These are phyloP conservation scores for Pseudogymnoascus pannorum DNA, from an alignment of 2,329 filamentous ascomycete genomes.

Conservation along the genomic window DNA sequence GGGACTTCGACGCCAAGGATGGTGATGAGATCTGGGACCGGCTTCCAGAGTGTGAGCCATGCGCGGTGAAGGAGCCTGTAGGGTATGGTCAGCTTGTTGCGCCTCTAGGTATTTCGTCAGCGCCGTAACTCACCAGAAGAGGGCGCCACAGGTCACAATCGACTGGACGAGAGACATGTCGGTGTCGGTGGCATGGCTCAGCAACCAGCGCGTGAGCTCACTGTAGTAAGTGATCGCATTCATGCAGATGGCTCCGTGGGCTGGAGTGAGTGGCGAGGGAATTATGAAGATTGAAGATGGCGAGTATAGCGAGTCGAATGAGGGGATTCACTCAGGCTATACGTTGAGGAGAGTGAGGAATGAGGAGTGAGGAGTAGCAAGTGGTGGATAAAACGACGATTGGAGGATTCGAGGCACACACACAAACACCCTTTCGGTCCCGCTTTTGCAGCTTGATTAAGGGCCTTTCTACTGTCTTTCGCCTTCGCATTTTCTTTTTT, in stretches of 20 bases:
- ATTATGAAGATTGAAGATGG: neutral
- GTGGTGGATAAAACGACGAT: conserved; percentile 5
- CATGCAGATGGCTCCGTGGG: conserved; percentile 23
- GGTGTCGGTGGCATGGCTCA: conserved; percentile 27
- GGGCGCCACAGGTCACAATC: conserved; percentile 26
- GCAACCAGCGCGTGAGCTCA: conserved; percentile 27
- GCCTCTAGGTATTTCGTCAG: neutral
- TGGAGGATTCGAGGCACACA: neutral
- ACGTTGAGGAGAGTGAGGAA: neutral
- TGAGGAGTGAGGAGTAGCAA: neutral
- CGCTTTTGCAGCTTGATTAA: conserved; percentile 7
- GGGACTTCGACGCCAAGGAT: conserved; percentile 93
- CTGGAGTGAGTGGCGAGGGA: neutral
- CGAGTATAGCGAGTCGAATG: neutral
- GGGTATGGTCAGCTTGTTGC: neutral
- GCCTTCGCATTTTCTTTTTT: conserved; percentile 8
- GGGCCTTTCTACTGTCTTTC: neutral
- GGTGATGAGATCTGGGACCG: conserved; percentile 81
- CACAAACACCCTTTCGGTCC: conserved; percentile 5
- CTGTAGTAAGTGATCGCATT: conserved; percentile 26
- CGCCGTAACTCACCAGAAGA: conserved; percentile 24
- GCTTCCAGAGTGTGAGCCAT: conserved; percentile 82
- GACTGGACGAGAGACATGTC: conserved; percentile 30
- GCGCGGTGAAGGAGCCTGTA: conserved; percentile 75
- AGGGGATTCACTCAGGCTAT: neutral